These are phyloP conservation scores for Epithele typhae DNA, from an alignment of 768 basidiomycete species.

Conservation along the genomic window DNA sequence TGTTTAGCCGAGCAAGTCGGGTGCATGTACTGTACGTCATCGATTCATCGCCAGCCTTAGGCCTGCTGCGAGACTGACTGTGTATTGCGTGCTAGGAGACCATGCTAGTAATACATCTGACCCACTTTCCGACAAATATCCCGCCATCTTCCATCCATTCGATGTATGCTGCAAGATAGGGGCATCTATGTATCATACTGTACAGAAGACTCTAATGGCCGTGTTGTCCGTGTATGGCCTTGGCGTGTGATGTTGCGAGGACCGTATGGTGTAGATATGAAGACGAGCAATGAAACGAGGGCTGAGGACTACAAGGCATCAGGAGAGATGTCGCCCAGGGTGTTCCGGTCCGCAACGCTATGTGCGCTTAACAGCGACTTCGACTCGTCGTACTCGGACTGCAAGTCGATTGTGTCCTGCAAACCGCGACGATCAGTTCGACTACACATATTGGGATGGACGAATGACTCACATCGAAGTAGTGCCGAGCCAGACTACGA, in stretches of 20 bases:
- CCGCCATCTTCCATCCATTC: too few species aligned
- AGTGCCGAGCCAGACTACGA: constrained; percentile 81
- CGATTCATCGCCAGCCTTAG: too few species aligned
- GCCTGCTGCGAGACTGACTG: too few species aligned
- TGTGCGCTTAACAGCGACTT: constrained; percentile 58
- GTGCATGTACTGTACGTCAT: too few species aligned
- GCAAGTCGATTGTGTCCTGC: constrained; percentile 70
- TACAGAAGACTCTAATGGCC: neutral
- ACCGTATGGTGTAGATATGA: too few species aligned
- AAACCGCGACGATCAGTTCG: neutral
- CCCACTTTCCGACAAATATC: too few species aligned
- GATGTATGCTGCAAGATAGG: too few species aligned
- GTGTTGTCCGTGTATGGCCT: neutral
- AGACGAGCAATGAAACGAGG: neutral
- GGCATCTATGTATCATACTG: neutral
- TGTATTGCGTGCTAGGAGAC: too few species aligned
- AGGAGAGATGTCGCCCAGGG: constrained; percentile 66
- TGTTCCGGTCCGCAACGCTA: constrained; percentile 51
- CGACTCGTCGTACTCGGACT: constrained; percentile 70
- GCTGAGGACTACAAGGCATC: constrained; percentile 38
- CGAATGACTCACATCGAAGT: constrained; percentile 75
- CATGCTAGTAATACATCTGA: too few species aligned
- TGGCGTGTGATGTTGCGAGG: too few species aligned
- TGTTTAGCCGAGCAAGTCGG: too few species aligned
- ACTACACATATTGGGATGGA: neutral